A percentile compares a stretch with the other conserved stretches of the same genome.
Conservation (phyloP, 192 early-diverging fungal species). For the Glomus cerebriforme region DNA sequence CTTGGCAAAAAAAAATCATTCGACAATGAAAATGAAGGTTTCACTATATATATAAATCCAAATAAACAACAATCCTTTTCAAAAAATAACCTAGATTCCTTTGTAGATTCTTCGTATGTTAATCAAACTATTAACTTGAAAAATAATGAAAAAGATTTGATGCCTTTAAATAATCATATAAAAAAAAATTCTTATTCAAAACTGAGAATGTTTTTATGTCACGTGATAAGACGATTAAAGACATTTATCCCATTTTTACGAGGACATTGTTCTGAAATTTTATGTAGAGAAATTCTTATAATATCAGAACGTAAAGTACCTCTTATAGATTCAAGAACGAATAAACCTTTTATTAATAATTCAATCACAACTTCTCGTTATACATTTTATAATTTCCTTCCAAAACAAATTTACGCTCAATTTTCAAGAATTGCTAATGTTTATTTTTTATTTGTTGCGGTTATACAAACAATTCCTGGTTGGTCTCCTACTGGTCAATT, state of each 20-base stretch:
- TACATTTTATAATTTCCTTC: constrained; percentile 58
- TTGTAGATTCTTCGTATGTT: too few species aligned
- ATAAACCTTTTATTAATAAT: constrained; percentile 56
- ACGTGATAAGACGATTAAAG: not conserved
- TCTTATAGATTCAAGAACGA: constrained; percentile 46
- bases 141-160: too few species aligned
- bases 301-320: constrained; percentile 33
- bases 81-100: too few species aligned
- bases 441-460: constrained; percentile 68
- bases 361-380: constrained; percentile 66
- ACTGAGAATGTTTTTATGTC: not conserved
- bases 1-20: too few species aligned
- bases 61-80: too few species aligned
- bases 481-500: constrained; percentile 80
- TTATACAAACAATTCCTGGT: constrained; percentile 60
- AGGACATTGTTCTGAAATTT: not conserved
- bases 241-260: not conserved
- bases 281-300: not conserved
- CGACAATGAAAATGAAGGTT: too few species aligned
- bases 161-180: too few species aligned
- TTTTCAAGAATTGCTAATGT: constrained; percentile 73
- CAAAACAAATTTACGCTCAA: constrained; percentile 64
- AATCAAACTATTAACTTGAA: too few species aligned
- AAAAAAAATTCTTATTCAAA: too few species aligned
- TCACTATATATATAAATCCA: too few species aligned